Percentiles rank a stretch among this genome's conserved stretches.
These are phyloP conservation scores for Phaffia rhodozyma DNA, from an alignment of 1,284 basidiomycete species.

Conservation along the genomic window DNA sequence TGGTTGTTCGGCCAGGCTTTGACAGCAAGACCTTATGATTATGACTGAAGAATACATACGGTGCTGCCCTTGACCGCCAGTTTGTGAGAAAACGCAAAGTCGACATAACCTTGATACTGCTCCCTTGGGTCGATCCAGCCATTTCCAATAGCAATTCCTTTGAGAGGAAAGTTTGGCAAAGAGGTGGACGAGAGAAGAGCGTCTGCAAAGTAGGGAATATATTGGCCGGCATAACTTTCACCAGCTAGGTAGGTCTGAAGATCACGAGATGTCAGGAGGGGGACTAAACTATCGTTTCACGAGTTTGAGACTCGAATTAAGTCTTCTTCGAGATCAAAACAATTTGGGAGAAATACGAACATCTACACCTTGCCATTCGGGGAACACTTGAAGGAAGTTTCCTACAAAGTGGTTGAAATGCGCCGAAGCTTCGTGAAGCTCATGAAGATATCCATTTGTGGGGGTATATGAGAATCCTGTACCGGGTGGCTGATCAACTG, in stretches of 20 bases:
- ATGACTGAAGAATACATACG: constrained; percentile 37
- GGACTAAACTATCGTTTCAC: too few species aligned
- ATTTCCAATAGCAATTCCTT: constrained; percentile 85
- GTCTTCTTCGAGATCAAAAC: constrained; percentile 13
- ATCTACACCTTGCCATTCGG: constrained; percentile 71
- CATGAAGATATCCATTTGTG: constrained; percentile 72
- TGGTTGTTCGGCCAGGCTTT: background rate
- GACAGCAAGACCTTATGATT: background rate
- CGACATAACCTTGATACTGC: constrained; percentile 84
- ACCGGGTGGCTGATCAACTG: constrained; percentile 93
- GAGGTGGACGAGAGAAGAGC: constrained; percentile 56
- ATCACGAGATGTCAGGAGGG: constrained; percentile 7
- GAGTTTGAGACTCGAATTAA: too few species aligned
- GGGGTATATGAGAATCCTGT: constrained; percentile 86
- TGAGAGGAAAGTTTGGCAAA: constrained; percentile 45
- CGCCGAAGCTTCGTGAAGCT: constrained; percentile 53
- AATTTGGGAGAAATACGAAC: constrained; percentile 42
- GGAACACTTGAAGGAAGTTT: constrained; percentile 83
- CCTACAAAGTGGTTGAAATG: constrained; percentile 74
- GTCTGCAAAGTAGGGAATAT: constrained; percentile 89
- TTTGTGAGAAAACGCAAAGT: constrained; percentile 70
- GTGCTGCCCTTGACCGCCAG: constrained; percentile 58
- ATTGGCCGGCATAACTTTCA: constrained; percentile 97
- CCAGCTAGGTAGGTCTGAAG: constrained; percentile 77
- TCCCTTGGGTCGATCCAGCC: constrained; percentile 86